Evolutionary conservation across 306 rosid genomes (phyloP).

Genomic region (Sicyos baderoa): DNA sequence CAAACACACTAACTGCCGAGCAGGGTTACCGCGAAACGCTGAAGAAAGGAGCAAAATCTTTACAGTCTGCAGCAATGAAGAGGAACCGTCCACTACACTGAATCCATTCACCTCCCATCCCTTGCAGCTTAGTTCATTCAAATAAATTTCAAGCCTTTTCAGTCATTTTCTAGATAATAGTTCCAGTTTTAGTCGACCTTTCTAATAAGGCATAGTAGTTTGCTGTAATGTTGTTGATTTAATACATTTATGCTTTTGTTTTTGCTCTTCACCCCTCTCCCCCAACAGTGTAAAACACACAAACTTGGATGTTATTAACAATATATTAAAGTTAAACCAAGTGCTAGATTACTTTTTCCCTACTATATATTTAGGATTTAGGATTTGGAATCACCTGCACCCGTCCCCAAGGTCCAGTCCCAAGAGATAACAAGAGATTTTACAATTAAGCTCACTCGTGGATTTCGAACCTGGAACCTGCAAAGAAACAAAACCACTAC

Average conservation of each 20-base stretch:
- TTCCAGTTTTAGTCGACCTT: slow-evolving; percentile 7
- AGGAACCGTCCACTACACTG: slow-evolving; percentile 6
- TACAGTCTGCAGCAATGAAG: slow-evolving; percentile 11
- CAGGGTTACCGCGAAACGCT: slow-evolving; percentile 9
- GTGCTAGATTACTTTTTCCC: no score
- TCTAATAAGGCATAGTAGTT: slow-evolving; percentile 16
- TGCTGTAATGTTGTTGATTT: neutral
- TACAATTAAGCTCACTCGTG: no score
- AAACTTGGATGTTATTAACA: neutral
- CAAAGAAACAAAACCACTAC: no score
- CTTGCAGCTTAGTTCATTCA: slow-evolving; percentile 5
- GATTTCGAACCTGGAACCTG: no score
- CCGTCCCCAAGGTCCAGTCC: no score
- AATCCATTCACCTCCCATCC: neutral
- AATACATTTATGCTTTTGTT: slow-evolving; percentile 7
- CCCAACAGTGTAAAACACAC: neutral
- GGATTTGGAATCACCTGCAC: no score
- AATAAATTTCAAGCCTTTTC: slow-evolving; percentile 7
- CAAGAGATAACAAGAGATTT: no score
- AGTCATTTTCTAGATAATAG: slow-evolving; percentile 6
- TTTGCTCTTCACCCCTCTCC: neutral
- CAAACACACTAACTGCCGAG: neutral
- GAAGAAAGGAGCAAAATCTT: slow-evolving; percentile 21
- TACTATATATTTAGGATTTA: no score
- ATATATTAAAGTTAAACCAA: neutral